Percentiles rank a stretch among this genome's conserved stretches.
phyloP scores from a whole-genome alignment of 305 asterid genomes.

The Coffea humblotiana region DNA sequence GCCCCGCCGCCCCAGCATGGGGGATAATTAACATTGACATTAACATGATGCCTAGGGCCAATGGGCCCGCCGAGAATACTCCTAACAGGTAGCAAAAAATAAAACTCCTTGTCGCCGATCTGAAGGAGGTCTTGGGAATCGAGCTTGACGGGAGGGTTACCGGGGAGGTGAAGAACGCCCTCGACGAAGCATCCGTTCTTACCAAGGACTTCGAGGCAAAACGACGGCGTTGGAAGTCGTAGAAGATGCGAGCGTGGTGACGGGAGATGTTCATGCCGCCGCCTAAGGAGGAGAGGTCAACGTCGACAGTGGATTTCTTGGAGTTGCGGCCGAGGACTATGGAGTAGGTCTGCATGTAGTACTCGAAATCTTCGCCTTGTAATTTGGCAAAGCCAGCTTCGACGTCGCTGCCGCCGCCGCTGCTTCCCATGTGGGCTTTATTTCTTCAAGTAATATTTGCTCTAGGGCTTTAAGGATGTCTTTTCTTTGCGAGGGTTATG shows the following conservation, averaged over 20 bases:
- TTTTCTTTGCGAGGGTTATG: background rate
- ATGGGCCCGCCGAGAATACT: constrained; percentile 83
- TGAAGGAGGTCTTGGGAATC: constrained; percentile 96
- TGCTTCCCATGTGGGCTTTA: constrained; percentile 52
- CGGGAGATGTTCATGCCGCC: constrained; percentile 99
- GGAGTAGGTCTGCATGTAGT: constrained; percentile 97
- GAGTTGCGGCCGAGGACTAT: constrained; percentile 92
- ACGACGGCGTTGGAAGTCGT: constrained; percentile 93
- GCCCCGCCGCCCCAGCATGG: constrained; percentile 12
- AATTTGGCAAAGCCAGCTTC: constrained; percentile 98
- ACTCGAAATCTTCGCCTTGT: constrained; percentile 96
- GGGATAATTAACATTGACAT: constrained; percentile 31
- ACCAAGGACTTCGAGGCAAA: constrained; percentile 95
- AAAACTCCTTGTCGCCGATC: constrained; percentile 93
- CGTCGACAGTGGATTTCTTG: constrained; percentile 90
- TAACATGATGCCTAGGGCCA: constrained; percentile 61
- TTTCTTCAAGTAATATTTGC: background rate
- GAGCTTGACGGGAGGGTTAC: constrained; percentile 77
- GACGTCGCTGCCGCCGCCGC: constrained; percentile 72
- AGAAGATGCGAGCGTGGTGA: constrained; percentile 96
- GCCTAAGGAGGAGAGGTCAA: constrained; percentile 95
- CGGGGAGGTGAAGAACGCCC: constrained; percentile 90
- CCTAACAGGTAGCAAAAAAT: constrained; percentile 84
- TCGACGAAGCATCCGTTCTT: constrained; percentile 96
- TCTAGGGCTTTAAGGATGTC: background rate